Evolutionary conservation across 169 alveolate species (phyloP).

Genomic region (Plasmodium gaboni): DNA sequence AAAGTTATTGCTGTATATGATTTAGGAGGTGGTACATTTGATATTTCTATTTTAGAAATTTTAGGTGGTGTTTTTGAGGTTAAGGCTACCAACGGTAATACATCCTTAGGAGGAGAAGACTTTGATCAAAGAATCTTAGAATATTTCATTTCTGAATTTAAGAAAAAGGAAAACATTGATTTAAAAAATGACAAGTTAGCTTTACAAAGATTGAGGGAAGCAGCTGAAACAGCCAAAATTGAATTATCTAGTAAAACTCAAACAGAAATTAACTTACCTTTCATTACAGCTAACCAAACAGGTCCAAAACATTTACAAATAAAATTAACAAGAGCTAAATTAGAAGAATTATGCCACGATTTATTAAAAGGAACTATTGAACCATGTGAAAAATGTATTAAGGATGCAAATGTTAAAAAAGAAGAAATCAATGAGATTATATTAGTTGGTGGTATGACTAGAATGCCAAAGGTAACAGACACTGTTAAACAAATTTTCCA

Average conservation of each 20-base stretch:
- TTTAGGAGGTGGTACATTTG: slow-evolving; percentile 99
- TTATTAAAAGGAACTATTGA: slow-evolving; percentile 94
- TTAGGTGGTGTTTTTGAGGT: slow-evolving; percentile 99
- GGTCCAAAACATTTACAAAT: slow-evolving; percentile 99
- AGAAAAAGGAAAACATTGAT: slow-evolving; percentile 96
- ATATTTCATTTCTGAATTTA: slow-evolving; percentile 96
- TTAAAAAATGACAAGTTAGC: slow-evolving; percentile 96
- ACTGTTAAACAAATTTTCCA: slow-evolving; percentile 94
- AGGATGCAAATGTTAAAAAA: slow-evolving; percentile 94
- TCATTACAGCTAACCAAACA: slow-evolving; percentile 98
- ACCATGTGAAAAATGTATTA: slow-evolving; percentile 96
- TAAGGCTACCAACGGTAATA: slow-evolving; percentile 99
- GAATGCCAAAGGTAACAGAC: slow-evolving; percentile 98
- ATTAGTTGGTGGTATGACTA: slow-evolving; percentile 99
- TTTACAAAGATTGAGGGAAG: slow-evolving; percentile 97
- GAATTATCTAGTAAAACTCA: slow-evolving; percentile 95
- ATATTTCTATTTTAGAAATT: slow-evolving; percentile 97
- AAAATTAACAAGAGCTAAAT: slow-evolving; percentile 95
- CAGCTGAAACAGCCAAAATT: slow-evolving; percentile 99
- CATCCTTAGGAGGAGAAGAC: slow-evolving; percentile 99
- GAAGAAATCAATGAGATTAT: slow-evolving; percentile 96
- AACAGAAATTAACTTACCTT: slow-evolving; percentile 97
- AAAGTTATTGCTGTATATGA: slow-evolving; percentile 93
- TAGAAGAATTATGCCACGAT: slow-evolving; percentile 93
- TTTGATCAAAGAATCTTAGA: slow-evolving; percentile 96